Evolutionary conservation across 148 eudicot genomes (phyloP), one percentile per base, ranked within the genome.

Genomic region (Suaeda aralocaspica): DNA sequence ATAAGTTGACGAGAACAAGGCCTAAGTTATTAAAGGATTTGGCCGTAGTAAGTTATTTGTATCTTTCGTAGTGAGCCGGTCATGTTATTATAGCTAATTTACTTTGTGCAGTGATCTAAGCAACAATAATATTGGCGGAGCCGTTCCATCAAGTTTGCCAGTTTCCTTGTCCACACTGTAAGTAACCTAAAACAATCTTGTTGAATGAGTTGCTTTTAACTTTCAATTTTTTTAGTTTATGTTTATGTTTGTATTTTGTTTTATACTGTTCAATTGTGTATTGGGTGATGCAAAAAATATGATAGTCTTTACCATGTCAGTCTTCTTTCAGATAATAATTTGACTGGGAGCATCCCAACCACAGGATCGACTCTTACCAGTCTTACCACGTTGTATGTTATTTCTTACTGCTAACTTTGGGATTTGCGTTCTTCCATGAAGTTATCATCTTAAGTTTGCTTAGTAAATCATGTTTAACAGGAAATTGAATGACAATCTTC

Each of bases 291-390:
- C 81, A 52, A 56, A 62, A 41, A 59, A 65, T 71, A 67, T 83
- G 82, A 88, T 76, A 49, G 72, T 69, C 73, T 85, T 84, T 84
- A 84, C 83, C 82, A 53, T 78, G 80, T 76, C 96, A 92, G 98
- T 82, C 84, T 84, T 78, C 98, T 92, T 88, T 86, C 98, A 84
- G 89, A 68, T 80, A 92, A 92, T 73, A 83, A 87, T 78, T 80
- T 92, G 64, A 83, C 88, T 2, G 97, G 96, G 72, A 87, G 79
- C 76, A 83, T 92, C 64, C 97, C 97, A 31, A 81, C 78, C 78
- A 79, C 95, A 75, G 51, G 89, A 59, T 83, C 97, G 21, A 77
- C 92, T 68, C 83, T 87, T 29, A 80, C 69, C 36, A 76, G 73
- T 70, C 78, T 92, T 29, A 63, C 82, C 62, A 82, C 90, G 29